phyloP scores from a whole-genome alignment of 805 yeast genomes.

The Candida glaebosa region DNA sequence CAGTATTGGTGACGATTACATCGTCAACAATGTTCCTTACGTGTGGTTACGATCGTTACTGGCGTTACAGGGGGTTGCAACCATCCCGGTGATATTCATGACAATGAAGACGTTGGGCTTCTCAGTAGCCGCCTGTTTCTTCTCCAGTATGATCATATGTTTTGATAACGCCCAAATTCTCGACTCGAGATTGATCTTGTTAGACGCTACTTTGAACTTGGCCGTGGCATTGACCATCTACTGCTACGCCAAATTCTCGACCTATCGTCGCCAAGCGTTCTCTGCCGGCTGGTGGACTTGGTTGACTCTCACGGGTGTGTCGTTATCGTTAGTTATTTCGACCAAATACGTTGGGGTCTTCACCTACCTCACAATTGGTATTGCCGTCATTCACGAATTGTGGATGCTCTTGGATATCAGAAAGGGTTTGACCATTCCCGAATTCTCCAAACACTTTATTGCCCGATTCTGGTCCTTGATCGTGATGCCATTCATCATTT shows the following conservation, averaged over 20 bases:
- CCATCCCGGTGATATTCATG: conserved; percentile 78
- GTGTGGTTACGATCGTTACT: conserved; percentile 75
- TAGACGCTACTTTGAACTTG: conserved; percentile 85
- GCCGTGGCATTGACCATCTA: conserved; percentile 80
- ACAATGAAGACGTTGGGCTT: conserved; percentile 85
- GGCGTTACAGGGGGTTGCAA: conserved; percentile 77
- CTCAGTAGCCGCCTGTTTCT: conserved; percentile 71
- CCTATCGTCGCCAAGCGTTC: conserved; percentile 64
- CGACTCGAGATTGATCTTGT: conserved; percentile 84
- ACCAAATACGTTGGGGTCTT: conserved; percentile 96
- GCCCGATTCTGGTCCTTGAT: conserved; percentile 73
- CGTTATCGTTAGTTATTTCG: conserved; percentile 87
- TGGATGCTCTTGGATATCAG: conserved; percentile 81
- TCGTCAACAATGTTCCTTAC: conserved; percentile 78
- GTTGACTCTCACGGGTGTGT: conserved; percentile 79
- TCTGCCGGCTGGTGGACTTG: conserved; percentile 78
- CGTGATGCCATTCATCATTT: conserved; percentile 75
- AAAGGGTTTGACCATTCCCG: conserved; percentile 57
- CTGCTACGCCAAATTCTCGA: conserved; percentile 74
- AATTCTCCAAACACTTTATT: conserved; percentile 63
- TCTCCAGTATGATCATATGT: conserved; percentile 72
- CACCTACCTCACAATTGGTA: conserved; percentile 84
- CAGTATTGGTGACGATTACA: conserved; percentile 79
- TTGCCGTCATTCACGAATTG: conserved; percentile 79
- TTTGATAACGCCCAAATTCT: conserved; percentile 88